phyloP scores from a whole-genome alignment of 2,329 filamentous ascomycete genomes.

The Clonostachys chloroleuca region DNA sequence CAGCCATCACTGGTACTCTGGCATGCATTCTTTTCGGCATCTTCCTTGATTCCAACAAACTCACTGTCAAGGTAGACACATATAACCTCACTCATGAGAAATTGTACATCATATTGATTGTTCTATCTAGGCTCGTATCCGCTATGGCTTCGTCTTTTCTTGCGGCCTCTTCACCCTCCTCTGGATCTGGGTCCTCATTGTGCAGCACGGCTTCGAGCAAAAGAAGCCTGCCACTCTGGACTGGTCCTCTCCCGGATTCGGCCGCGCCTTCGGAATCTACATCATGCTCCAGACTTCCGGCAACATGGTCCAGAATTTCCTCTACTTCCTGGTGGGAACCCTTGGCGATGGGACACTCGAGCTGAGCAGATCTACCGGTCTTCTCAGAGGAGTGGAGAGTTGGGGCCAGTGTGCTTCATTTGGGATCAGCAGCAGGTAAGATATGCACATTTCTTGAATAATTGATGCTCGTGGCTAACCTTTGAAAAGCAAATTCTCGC shows the following conservation, averaged over 20 bases:
- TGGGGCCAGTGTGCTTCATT: constrained; percentile 14
- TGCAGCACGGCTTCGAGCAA: constrained; percentile 9
- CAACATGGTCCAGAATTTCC: constrained; percentile 2
- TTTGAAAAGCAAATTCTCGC: constrained; percentile 11
- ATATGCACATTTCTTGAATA: background rate
- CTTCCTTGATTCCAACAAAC: constrained; percentile 11
- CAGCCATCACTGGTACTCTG: constrained; percentile 9
- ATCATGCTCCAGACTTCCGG: constrained; percentile 12
- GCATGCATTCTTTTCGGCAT: constrained; percentile 12
- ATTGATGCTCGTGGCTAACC: background rate
- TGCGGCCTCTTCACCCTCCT: constrained; percentile 6
- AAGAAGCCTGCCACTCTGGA: constrained; percentile 6
- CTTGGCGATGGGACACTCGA: constrained; percentile 11
- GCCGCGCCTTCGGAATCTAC: constrained; percentile 13
- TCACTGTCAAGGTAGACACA: constrained; percentile 6
- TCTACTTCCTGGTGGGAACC: constrained; percentile 9
- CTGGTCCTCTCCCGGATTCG: constrained; percentile 10
- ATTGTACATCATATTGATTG: too few species aligned
- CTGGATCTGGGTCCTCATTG: constrained; percentile 14
- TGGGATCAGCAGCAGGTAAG: constrained; percentile 11
- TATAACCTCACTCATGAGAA: too few species aligned
- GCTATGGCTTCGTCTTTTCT: constrained; percentile 9
- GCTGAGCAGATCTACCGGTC: constrained; percentile 9
- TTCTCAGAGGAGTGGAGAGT: constrained; percentile 12
- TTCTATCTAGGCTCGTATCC: constrained; percentile 5